Evolutionary conservation across 805 yeast species (phyloP).

Genomic region (Candida insectorum): DNA sequence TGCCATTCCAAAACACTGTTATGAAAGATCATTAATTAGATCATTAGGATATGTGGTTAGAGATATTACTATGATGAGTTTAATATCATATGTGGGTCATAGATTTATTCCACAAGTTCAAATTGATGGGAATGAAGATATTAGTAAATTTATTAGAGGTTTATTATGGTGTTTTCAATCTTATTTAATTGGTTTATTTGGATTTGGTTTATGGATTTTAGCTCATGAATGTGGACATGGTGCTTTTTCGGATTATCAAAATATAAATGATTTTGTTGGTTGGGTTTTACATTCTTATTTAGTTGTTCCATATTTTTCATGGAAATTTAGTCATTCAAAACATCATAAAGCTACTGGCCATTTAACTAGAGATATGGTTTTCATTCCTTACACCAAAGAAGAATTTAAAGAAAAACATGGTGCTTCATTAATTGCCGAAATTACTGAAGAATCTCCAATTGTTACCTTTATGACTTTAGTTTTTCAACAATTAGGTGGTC

Average conservation of each 20-base stretch:
- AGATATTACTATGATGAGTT: slow-evolving; percentile 46
- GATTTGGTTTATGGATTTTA: slow-evolving; percentile 55
- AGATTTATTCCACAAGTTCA: slow-evolving; percentile 48
- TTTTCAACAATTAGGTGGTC: slow-evolving; percentile 57
- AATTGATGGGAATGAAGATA: slow-evolving; percentile 26
- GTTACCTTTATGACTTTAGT: slow-evolving; percentile 39
- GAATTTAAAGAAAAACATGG: slow-evolving; percentile 33
- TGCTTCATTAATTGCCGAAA: slow-evolving; percentile 38
- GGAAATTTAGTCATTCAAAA: slow-evolving; percentile 59
- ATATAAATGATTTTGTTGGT: slow-evolving; percentile 54
- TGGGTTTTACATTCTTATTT: slow-evolving; percentile 59
- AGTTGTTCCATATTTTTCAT: slow-evolving; percentile 58
- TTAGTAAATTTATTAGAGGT: slow-evolving; percentile 43
- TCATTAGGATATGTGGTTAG: slow-evolving; percentile 53
- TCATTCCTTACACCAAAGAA: slow-evolving; percentile 52
- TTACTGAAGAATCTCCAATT: slow-evolving; percentile 56
- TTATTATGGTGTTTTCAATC: slow-evolving; percentile 22
- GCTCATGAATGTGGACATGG: slow-evolving; percentile 67
- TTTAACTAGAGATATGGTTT: slow-evolving; percentile 57
- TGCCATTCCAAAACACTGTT: slow-evolving; percentile 61
- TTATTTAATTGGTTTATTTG: slow-evolving; percentile 13
- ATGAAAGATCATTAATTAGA: slow-evolving; percentile 47
- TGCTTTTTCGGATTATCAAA: slow-evolving; percentile 54
- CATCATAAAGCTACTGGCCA: slow-evolving; percentile 67
- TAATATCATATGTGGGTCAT: slow-evolving; percentile 53